Evolutionary conservation across 2,329 filamentous ascomycete species (phyloP).

Genomic region (Curvularia eragrostidis): DNA sequence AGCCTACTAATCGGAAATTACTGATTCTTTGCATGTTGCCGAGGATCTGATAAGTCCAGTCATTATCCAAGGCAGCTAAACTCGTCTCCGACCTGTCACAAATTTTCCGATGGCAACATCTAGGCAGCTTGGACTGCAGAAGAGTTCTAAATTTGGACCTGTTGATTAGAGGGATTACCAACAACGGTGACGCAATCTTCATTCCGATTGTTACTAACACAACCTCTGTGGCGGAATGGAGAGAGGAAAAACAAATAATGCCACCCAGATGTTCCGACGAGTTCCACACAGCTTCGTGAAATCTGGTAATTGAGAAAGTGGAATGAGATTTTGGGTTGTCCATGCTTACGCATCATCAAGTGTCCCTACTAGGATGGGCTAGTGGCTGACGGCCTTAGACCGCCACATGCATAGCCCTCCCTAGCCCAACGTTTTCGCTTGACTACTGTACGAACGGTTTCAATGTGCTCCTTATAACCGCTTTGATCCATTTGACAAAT

Average conservation of each 20-base stretch:
- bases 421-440: conserved; percentile 15
- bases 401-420: conserved; percentile 8
- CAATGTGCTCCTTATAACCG: not conserved
- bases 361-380: conserved; percentile 3
- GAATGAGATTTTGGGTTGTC: conserved; percentile 20
- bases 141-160: not conserved
- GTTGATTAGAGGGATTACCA: conserved; percentile 3
- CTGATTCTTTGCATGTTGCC: not conserved
- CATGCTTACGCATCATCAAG: conserved; percentile 24
- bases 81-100: not conserved
- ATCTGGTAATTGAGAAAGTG: conserved; percentile 16
- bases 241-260: not conserved
- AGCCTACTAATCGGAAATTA: not conserved
- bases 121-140: not conserved
- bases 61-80: not conserved
- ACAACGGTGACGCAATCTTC: not conserved
- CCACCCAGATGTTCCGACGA: not conserved
- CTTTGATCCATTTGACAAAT: conserved; percentile 13
- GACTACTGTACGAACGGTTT: not conserved
- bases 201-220: not conserved
- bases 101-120: not conserved
- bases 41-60: not conserved
- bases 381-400: conserved; percentile 10
- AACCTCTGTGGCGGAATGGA: not conserved
- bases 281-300: not conserved